phyloP scores from a whole-genome alignment of 805 yeast species.

The Yarrowia osloensis region DNA sequence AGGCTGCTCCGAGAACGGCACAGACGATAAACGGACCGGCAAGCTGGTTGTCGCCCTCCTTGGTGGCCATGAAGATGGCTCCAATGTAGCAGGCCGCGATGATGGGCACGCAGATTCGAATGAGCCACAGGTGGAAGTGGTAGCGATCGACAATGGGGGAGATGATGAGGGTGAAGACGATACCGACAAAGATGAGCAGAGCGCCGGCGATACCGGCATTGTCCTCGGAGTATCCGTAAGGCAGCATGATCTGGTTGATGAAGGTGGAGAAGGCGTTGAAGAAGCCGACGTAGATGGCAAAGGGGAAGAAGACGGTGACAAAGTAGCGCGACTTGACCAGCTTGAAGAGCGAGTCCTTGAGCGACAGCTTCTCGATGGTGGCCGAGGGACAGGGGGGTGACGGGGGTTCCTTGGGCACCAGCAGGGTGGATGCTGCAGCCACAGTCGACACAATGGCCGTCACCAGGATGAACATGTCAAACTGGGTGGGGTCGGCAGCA shows the following conservation, averaged over 20 bases:
- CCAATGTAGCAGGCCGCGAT: slow-evolving; percentile 40
- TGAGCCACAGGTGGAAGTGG: slow-evolving; percentile 36
- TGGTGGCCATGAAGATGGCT: slow-evolving; percentile 40
- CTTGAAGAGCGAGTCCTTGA: slow-evolving; percentile 35
- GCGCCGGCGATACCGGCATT: slow-evolving; percentile 44
- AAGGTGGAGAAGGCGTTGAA: slow-evolving; percentile 42
- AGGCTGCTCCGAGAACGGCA: slow-evolving; percentile 40
- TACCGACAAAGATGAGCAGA: slow-evolving; percentile 40
- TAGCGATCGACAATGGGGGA: slow-evolving; percentile 41
- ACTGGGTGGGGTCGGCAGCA: slow-evolving; percentile 33
- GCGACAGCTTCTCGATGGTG: slow-evolving; percentile 37
- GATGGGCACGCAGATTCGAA: slow-evolving; percentile 39
- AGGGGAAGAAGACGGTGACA: slow-evolving; percentile 35
- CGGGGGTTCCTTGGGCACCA: slow-evolving; percentile 38
- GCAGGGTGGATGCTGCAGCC: slow-evolving; percentile 34
- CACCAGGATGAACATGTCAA: slow-evolving; percentile 37
- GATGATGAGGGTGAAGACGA: slow-evolving; percentile 39
- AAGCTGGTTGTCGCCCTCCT: slow-evolving; percentile 34
- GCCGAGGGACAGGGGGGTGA: slow-evolving; percentile 43
- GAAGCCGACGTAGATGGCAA: slow-evolving; percentile 42
- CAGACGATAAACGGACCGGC: slow-evolving; percentile 42
- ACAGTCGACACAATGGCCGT: slow-evolving; percentile 38
- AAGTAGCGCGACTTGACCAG: slow-evolving; percentile 35
- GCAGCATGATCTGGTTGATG: slow-evolving; percentile 41
- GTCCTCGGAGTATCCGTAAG: slow-evolving; percentile 42